Base-by-base conservation (phyloP, 2,329 filamentous ascomycete species). In the Pyricularia sp. region DNA sequence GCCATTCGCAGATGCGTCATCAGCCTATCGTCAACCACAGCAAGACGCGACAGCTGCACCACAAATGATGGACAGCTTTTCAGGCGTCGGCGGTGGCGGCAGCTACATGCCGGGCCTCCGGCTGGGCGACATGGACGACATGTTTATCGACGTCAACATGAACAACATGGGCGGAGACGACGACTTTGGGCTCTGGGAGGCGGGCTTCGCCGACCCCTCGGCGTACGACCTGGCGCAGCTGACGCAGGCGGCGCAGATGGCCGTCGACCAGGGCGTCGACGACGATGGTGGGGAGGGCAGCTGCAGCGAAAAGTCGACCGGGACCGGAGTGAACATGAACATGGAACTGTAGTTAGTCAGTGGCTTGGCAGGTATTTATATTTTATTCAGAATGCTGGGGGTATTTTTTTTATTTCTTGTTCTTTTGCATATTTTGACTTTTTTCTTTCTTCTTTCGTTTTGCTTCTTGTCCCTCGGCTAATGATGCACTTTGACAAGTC, bases 151-250 rank as follows among this genome's bases (percentile, higher is more conserved):
- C 59, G 73, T 76, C 10, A 74, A 77, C 64, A 75, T 75, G 30
- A 73, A 71, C 64, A 33, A 70, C 5, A 68, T 78, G n/a, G 23
- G 23, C 17, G 74, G 75, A 74, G 64, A 73, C 58, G 69, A 71
- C 25, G 74, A 79, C 69, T 77, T 77, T 70, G 73, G 74, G 30
- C 72, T 79, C 0, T 80, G 79, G 79, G 78, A 79, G 69, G 77
- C 78, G 64, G 77, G 78, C 0, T 80, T 79, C 69, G 78, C 78
- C 3, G 77, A 79, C 69, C 74, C 78, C 10, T 55, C 33, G 23
- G 72, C 75, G 6, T 76, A 75, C 61, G 75, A 78, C 63, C 72
- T 79, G 26, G 71, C 74, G 61, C 77, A 77, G 68, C 74, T 75
- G 73, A 73, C 73, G 36, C 70, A 71, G 25, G 70, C 70, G n/a